phyloP scores from a whole-genome alignment of 1,139 yeast species.

The Geotrichum cucujoidarum region DNA sequence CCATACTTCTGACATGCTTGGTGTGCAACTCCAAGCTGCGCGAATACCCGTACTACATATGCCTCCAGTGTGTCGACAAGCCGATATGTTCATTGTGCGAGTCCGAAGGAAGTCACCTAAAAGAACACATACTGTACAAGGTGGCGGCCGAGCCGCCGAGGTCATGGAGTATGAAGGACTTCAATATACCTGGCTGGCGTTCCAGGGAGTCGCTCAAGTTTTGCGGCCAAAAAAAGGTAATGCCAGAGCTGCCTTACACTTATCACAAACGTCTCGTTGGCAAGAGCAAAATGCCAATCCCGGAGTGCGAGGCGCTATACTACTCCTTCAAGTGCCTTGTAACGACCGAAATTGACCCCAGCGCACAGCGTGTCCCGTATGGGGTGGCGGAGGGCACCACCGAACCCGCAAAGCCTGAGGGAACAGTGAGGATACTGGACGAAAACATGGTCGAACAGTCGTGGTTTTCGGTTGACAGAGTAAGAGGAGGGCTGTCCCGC shows the following conservation, averaged over 20 bases:
- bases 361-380: too few species aligned
- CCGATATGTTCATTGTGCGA: constrained; percentile 25
- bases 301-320: constrained; percentile 28
- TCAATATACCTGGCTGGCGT: constrained; percentile 23
- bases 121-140: constrained; percentile 25
- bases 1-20: neutral
- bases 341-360: constrained; percentile 17
- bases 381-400: too few species aligned
- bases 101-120: constrained; percentile 22
- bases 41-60: constrained; percentile 3
- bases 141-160: constrained; percentile 15
- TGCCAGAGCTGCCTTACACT: constrained; percentile 12
- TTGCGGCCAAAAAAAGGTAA: constrained; percentile 4
- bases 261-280: constrained; percentile 15
- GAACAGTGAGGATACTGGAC: neutral
- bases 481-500: neutral
- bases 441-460: neutral
- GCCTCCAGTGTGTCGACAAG: constrained; percentile 2
- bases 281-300: constrained; percentile 16
- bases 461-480: neutral
- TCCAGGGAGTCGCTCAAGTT: constrained; percentile 19
- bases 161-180: constrained; percentile 2
- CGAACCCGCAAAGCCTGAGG: neutral
- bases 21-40: neutral
- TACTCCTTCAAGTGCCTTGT: constrained; percentile 29